Conservation (phyloP, 1,139 yeast species). For the Yamadazyma blattariae region DNA sequence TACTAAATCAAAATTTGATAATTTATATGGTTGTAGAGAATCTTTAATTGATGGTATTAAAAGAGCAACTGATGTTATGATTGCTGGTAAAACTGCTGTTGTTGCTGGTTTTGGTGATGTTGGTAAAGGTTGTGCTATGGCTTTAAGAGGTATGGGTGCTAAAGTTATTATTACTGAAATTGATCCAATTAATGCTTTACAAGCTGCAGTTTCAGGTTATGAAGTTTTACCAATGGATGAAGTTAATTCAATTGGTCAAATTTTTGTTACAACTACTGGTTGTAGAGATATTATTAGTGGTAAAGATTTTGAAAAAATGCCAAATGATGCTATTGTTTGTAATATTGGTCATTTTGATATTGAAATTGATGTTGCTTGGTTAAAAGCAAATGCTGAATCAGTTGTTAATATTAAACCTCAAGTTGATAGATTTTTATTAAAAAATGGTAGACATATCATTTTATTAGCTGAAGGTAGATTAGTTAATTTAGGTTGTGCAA, state of each 20-base stretch:
- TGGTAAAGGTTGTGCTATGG: slow-evolving; percentile 99
- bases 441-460: slow-evolving; percentile 90
- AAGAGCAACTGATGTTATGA: slow-evolving; percentile 99
- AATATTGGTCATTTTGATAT: slow-evolving; percentile 99
- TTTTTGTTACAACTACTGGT: slow-evolving; percentile 99
- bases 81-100: slow-evolving; percentile 98
- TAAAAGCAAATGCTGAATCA: slow-evolving; percentile 85
- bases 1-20: slow-evolving; percentile 98
- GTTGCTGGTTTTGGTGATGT: slow-evolving; percentile 99
- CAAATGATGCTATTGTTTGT: slow-evolving; percentile 99
- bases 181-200: slow-evolving; percentile 99
- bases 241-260: slow-evolving; percentile 92
- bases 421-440: slow-evolving; percentile 95
- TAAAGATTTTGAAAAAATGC: slow-evolving; percentile 86
- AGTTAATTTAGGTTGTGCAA: slow-evolving; percentile 99
- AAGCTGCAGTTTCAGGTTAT: slow-evolving; percentile 99
- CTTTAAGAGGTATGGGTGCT: slow-evolving; percentile 99
- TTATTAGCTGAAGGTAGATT: slow-evolving; percentile 99
- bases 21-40: slow-evolving; percentile 99
- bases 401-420: slow-evolving; percentile 98
- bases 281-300: slow-evolving; percentile 97
- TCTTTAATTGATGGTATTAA: slow-evolving; percentile 98
- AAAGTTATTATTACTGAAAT: slow-evolving; percentile 97
- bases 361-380: slow-evolving; percentile 99
- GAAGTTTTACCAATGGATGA: slow-evolving; percentile 97